Base-by-base conservation (phyloP, 257 asterid species). In the Nyctanthes arbortristis region DNA sequence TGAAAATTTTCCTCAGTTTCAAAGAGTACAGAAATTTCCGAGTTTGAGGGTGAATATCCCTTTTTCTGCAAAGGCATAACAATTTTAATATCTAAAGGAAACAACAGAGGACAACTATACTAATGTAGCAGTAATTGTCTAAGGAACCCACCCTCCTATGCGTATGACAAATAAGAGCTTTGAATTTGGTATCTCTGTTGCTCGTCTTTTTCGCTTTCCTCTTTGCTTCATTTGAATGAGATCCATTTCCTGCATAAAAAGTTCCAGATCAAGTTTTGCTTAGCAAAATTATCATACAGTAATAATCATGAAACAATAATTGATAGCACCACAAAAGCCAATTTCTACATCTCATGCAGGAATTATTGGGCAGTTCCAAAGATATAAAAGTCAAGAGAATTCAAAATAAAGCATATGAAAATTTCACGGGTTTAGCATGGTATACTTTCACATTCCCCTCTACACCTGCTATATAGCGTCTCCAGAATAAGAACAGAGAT, bases 151-250 rank as follows among this genome's bases (percentile, higher is more conserved):
- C 99, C 99, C 97, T 78, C 89, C 87, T 34, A 93, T 86, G 65
- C 99, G 95, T 18, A 93, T 70, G 83, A 93, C 69, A 58, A 89
- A 93, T 31, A 93, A 76, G 65, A 89, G 93, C 74, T 83, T 77
- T 63, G 95, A 91, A 14, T 86, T 82, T 1, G 83, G 77, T 5
- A 70, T 40, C 54, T 29, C 68, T 5, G 75, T 25, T 18, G 78
- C 69, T 54, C 68, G 74, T 36, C 85, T 86, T 32, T 54, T 70
- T 64, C 72, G 78, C 84, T 88, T 93, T 60, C 63, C 88, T 82
- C 99, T 82, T 72, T 79, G 77, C 87, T 84, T 91, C 99, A 91
- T 86, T 65, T 77, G 95, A 74, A 91, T 55, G 20, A 89, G 76
- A 77, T 93, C 99, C 86, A 93, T 29, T 78, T 91, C 99, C 99